Evolutionary conservation across 2,329 filamentous ascomycete genomes (phyloP).

Genomic region (Colletotrichum spaethianum): DNA sequence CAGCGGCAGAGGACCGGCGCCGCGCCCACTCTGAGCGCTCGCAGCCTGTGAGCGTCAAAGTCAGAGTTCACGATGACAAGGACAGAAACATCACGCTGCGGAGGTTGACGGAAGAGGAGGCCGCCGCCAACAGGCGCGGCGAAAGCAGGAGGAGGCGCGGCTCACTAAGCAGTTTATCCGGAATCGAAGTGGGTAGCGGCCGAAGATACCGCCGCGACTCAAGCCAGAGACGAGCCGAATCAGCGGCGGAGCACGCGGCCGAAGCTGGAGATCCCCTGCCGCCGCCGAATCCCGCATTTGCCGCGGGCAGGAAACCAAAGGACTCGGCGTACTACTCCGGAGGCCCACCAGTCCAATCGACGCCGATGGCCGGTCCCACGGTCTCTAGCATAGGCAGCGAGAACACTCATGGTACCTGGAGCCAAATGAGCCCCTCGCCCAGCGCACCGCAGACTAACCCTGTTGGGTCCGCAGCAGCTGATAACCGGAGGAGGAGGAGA

Average conservation of each 20-base stretch:
- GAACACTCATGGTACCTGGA: slow-evolving; percentile 67
- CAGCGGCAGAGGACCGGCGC: slow-evolving; percentile 61
- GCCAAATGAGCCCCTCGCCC: slow-evolving; percentile 64
- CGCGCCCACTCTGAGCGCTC: slow-evolving; percentile 55
- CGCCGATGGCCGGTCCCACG: slow-evolving; percentile 57
- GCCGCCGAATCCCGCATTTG: slow-evolving; percentile 71
- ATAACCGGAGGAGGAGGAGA: slow-evolving; percentile 69
- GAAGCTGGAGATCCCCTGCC: slow-evolving; percentile 60
- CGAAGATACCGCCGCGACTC: slow-evolving; percentile 70
- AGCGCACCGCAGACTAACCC: slow-evolving; percentile 54
- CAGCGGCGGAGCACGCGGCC: slow-evolving; percentile 60
- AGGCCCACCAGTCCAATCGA: slow-evolving; percentile 57
- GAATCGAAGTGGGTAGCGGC: slow-evolving; percentile 65
- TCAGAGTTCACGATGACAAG: slow-evolving; percentile 73
- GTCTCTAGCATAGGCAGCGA: slow-evolving; percentile 63
- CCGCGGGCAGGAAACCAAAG: slow-evolving; percentile 64
- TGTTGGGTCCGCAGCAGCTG: slow-evolving; percentile 55
- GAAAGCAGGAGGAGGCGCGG: slow-evolving; percentile 55
- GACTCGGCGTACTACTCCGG: slow-evolving; percentile 76
- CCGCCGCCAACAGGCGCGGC: slow-evolving; percentile 58
- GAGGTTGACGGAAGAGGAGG: slow-evolving; percentile 73
- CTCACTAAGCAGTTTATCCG: slow-evolving; percentile 70
- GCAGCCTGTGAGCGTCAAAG: slow-evolving; percentile 69
- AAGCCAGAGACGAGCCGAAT: slow-evolving; percentile 61
- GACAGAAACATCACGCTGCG: slow-evolving; percentile 74